These are phyloP conservation scores for Parafenestella ontariensis DNA, from an alignment of 2,329 filamentous ascomycete species.

Conservation along the genomic window DNA sequence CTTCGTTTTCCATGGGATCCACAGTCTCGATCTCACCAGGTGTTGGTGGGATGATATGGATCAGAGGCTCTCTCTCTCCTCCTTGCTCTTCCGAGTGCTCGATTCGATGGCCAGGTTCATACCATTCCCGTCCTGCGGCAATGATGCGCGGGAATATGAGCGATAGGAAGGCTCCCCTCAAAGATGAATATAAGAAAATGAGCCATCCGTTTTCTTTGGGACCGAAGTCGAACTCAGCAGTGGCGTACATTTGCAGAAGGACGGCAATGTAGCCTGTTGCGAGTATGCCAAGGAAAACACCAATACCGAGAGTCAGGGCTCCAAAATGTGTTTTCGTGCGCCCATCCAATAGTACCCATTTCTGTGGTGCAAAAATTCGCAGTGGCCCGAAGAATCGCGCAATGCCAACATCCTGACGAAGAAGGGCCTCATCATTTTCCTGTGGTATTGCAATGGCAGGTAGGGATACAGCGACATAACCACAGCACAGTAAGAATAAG, in stretches of 20 bases:
- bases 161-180: constrained; percentile 55
- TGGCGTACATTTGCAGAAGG: constrained; percentile 60
- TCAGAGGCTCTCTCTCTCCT: constrained; percentile 16
- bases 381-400: constrained; percentile 69
- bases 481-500: constrained; percentile 57
- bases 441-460: constrained; percentile 57
- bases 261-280: constrained; percentile 72
- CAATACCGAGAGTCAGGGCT: constrained; percentile 67
- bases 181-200: constrained; percentile 54
- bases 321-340: constrained; percentile 64
- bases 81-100: constrained; percentile 6
- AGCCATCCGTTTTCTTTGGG: constrained; percentile 55
- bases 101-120: background rate
- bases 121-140: constrained; percentile 4
- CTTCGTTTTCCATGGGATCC: constrained; percentile 59
- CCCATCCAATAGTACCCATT: constrained; percentile 60
- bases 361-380: constrained; percentile 66
- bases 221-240: constrained; percentile 54
- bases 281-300: constrained; percentile 72
- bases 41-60: constrained; percentile 33
- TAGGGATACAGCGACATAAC: constrained; percentile 52
- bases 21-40: constrained; percentile 48
- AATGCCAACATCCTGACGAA: constrained; percentile 47
- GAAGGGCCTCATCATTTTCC: constrained; percentile 40
- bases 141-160: constrained; percentile 56